Evolutionary conservation across 164 flowering plant species (phyloP), one percentile per base, ranked within the genome.

Genomic region (Nelumbo lutea): DNA sequence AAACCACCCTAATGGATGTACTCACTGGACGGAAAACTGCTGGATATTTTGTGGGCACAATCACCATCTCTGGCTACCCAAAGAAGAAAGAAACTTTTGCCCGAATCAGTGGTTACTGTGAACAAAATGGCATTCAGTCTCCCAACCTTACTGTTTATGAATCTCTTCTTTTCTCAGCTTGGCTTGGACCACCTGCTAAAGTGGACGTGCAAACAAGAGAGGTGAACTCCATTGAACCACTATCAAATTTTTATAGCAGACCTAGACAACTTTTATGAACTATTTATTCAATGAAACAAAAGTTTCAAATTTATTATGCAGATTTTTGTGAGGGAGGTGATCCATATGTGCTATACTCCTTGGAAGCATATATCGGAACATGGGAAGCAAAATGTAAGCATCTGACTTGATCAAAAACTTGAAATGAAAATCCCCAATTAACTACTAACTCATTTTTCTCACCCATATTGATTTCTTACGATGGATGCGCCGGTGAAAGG

Each of bases 281-380:
- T 4, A 3, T 15, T 59, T 41, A 3, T 10, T 68, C n/a, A 3
- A 59, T 4, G 44, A 6, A 48, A 27, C 27, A 27, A 0, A 60
- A 52, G 27, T 27, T 47, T 46, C 14, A 10, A 27, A 52, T 48
- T 14, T 52, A 67, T n/a, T 48, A 15, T 75, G 73, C 77, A 95
- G 98, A 77, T 80, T 67, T 95, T 95, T 82, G 97, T 90, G 44
- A 85, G 84, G 62, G 89, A 92, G 73, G 98, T 95, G 27, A 27
- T 38, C 66, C 39, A n/a, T 74, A 42, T 42, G 56, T 39, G 79
- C 79, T 27, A 69, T 76, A 40, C 62, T 79, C 42, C 65, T 79
- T 9, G 79, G 78, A 42, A 68, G 66, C 66, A 79, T 79, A 48
- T 79, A 76, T 69, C 76, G 82, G 82, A 46, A 71, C 11, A 72